These are phyloP conservation scores for Starmera caribaea DNA, from an alignment of 805 yeast species.

Conservation along the genomic window DNA sequence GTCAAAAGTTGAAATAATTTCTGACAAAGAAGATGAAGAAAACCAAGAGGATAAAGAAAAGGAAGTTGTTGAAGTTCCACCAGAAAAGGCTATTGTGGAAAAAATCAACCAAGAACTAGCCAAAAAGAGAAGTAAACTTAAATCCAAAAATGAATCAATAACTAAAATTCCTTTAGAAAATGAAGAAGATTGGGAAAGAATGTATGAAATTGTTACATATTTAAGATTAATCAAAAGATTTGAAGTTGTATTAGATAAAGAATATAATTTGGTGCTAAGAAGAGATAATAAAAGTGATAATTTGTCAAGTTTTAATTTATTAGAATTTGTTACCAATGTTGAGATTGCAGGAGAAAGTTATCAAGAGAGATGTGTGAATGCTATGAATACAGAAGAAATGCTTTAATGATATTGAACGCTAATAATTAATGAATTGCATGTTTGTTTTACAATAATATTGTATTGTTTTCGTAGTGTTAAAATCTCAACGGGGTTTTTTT, in stretches of 20 bases:
- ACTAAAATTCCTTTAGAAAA: no score
- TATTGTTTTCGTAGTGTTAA: no score
- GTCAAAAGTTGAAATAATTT: not conserved
- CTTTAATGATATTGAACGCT: not conserved
- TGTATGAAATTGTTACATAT: not conserved
- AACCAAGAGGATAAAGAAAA: no score
- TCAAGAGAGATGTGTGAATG: not conserved
- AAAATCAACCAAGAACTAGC: not conserved
- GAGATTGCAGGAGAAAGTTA: not conserved
- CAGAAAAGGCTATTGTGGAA: not conserved
- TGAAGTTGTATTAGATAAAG: not conserved
- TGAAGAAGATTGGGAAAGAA: not conserved
- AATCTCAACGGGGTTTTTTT: no score
- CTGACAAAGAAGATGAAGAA: not conserved
- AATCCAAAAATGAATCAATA: no score
- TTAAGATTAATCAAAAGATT: not conserved
- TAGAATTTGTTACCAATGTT: not conserved
- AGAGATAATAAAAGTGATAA: not conserved
- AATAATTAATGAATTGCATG: not conserved
- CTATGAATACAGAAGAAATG: no score
- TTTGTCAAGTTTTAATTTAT: not conserved
- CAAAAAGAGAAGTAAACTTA: not conserved
- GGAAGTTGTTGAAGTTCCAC: not conserved
- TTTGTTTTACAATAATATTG: no score
- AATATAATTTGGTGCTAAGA: not conserved